Base-by-base conservation (phyloP, 495 filamentous ascomycete genomes). In the Pyrenopolyporus hunteri region DNA sequence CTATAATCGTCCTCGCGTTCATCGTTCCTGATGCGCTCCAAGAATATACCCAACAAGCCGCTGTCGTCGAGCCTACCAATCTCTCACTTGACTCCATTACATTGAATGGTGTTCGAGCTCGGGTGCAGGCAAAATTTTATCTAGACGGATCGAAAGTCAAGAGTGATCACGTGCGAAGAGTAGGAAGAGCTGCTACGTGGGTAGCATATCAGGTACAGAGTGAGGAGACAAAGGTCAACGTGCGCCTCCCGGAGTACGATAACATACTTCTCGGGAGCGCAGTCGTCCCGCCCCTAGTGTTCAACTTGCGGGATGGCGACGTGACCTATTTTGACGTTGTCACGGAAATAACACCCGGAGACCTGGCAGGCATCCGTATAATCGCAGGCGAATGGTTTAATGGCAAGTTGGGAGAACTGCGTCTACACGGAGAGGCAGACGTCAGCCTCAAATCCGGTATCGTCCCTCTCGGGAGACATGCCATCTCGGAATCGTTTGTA, bases 321-420 rank as follows among this genome's bases (percentile, higher is more conserved):
- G 83, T 78, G 20, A 97, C 89, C 16, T 73, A 80, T 47, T 75
- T 97, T 28, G 90, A 97, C 60, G 87, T 97, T 57, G 71, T 93
- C 50, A 82, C 86, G 25, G 87, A 94, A 57, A 71, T 97, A 45
- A 72, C 80, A 19, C 87, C 91, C 13, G 91, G 90, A 26, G 85
- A 92, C 62, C 75, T 90, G n/a, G 85, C 89, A 56, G 88, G 85
- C 6, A 83, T 97, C 45, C 86, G 89, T 37, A 79, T 79, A n/a
- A 82, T 98, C 53, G 91, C 91, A 13, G 86, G 91, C 60, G 90
- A 96, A 70, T 98, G 91, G 87, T 64, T 98, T 49, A 84, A 89
- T 14, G 93, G 93, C 26, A 84, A 80, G 47, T 71, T 98, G 44
- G 82, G 82, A 1, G 75, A 78, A 44, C 71, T 98, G 26, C 82